Conservation (phyloP, 768 basidiomycete species). For the Fomitopsis serialis region DNA sequence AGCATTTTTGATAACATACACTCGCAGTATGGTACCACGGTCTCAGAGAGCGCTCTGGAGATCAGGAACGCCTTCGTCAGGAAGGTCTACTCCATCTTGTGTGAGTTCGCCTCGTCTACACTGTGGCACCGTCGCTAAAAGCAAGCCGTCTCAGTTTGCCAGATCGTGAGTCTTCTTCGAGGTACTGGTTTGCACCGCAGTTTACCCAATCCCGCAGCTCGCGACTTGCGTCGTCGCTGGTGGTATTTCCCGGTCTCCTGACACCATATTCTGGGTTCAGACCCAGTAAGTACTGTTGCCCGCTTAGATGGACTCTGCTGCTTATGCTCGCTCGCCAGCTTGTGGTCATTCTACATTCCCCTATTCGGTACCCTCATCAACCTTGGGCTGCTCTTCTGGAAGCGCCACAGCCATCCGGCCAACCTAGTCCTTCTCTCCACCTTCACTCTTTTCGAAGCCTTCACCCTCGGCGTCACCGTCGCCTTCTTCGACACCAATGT, state of each 20-base stretch:
- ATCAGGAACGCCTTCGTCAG: conserved; percentile 84
- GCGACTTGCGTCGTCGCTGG: conserved; percentile 80
- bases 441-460: conserved; percentile 89
- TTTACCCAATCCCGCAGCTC: conserved; percentile 30
- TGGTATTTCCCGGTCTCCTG: conserved; percentile 55
- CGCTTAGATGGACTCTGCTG: background rate
- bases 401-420: conserved; percentile 84
- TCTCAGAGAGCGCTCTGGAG: conserved; percentile 69
- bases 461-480: conserved; percentile 81
- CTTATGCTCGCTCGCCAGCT: conserved; percentile 30
- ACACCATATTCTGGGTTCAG: conserved; percentile 65
- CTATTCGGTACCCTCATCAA: conserved; percentile 76
- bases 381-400: conserved; percentile 83
- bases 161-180: conserved; percentile 52
- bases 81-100: conserved; percentile 88
- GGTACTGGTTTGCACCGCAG: background rate
- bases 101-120: conserved; percentile 55
- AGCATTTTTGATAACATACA: conserved; percentile 3
- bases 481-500: conserved; percentile 68
- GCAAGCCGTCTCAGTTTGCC: conserved; percentile 51
- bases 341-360: conserved; percentile 78
- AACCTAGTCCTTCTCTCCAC: conserved; percentile 81
- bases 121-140: too few relatives aligned
- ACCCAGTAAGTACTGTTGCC: conserved; percentile 43
- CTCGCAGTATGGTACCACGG: conserved; percentile 72